These are phyloP conservation scores for Rhododendron henanense DNA, from an alignment of 148 eudicot species.

Conservation along the genomic window DNA sequence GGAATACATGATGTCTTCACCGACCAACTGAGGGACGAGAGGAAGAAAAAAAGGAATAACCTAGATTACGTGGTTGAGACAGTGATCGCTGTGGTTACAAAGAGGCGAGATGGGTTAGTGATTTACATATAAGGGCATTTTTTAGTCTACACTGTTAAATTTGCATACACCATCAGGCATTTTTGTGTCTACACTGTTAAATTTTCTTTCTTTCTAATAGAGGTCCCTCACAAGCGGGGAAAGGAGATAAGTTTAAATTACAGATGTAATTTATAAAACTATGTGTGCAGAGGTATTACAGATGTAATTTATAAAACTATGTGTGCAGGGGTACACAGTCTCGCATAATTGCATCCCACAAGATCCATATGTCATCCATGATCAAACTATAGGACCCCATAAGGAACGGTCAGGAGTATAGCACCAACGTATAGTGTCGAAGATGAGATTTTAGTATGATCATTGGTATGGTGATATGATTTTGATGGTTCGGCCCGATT, in stretches of 20 bases:
- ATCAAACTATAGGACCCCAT: neutral
- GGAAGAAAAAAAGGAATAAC: neutral
- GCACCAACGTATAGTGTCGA: neutral
- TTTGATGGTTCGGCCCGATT: neutral
- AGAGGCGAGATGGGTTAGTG: neutral
- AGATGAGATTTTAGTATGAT: neutral
- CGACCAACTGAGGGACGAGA: neutral
- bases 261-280: neutral
- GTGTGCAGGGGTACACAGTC: neutral
- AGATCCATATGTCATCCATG: neutral
- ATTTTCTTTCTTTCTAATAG: neutral
- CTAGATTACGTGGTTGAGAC: neutral
- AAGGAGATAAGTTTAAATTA: neutral
- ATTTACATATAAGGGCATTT: neutral
- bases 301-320: neutral
- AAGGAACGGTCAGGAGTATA: neutral
- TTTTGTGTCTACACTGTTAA: neutral
- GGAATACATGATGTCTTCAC: neutral
- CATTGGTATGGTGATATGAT: neutral
- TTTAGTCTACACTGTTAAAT: neutral
- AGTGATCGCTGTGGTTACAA: neutral
- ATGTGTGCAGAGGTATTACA: neutral
- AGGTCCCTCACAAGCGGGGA: neutral
- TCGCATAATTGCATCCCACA: neutral
- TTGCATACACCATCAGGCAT: neutral